Base-by-base conservation (phyloP, 2,329 filamentous ascomycete species). In the Drechslerella coelobrocha region DNA sequence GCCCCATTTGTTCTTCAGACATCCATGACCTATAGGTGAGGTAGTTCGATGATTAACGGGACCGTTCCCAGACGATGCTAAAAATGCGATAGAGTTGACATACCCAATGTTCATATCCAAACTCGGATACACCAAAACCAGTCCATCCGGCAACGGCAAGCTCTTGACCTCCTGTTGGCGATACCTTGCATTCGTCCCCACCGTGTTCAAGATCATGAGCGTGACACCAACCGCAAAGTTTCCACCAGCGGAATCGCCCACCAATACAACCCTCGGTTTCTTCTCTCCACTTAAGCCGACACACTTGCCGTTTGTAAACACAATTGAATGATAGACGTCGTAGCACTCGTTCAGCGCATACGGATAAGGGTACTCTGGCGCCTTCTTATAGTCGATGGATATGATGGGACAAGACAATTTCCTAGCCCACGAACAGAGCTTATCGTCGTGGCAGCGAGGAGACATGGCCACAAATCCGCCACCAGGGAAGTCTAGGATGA, bases 381-480 rank as follows among this genome's bases (percentile, higher is more conserved):
- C 91, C 77, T 94, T 94, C 74, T 85, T 86, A 80, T 99, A 99
- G 77, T 99, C 92, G 66, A 99, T 80, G 75, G 93, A 96, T 61
- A 99, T 80, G 4, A 99, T 84, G 0, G 94, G 93, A n/a, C 96
- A 78, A 12, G 73, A 68, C 0, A 90, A 90, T 78, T 90, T 92
- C 14, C 89, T 89, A 0, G 94, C 91, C 94, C 94, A 99, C 1
- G 90, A 87, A 75, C 96, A 86, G 17, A 99, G 82, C 79, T 95
- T 96, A 79, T 99, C 94, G 77, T 99, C 94, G 75, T 95, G 92
- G 75, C 89, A 90, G 50, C 94, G 83, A n/a, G 94, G 94, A 66
- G 91, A 88, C 94, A 99, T 99, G 17, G 94, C 92, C 10, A 99
- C 92, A 74, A 95, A 99, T 0, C 94, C 94, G 29, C 94, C 94